Evolutionary conservation across 2,329 filamentous ascomycete species (phyloP).

Genomic region (Proliferodiscus dingleyae): DNA sequence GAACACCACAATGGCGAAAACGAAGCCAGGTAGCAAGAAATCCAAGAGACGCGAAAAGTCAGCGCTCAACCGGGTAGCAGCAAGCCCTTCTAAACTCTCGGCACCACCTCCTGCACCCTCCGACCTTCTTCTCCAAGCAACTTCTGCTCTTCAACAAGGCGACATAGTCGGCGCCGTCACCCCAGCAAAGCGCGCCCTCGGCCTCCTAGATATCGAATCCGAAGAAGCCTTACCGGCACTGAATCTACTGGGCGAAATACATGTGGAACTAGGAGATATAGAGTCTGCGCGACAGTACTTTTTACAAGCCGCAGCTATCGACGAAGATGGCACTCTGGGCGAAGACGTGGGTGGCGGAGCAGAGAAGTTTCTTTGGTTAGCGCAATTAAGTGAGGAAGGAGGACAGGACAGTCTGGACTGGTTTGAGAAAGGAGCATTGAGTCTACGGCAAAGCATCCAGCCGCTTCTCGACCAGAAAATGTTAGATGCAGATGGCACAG

Average conservation of each 20-base stretch:
- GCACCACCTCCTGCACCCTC: constrained; percentile 21
- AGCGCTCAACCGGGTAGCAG: constrained; percentile 23
- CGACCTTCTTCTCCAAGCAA: constrained; percentile 27
- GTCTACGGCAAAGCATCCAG: constrained; percentile 68
- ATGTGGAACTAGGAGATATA: constrained; percentile 54
- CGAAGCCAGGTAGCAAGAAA: constrained; percentile 30
- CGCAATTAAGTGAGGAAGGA: constrained; percentile 75
- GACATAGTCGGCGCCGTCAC: constrained; percentile 28
- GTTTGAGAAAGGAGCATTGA: constrained; percentile 66
- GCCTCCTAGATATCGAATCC: constrained; percentile 19
- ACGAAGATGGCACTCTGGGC: constrained; percentile 66
- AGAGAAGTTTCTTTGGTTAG: constrained; percentile 93
- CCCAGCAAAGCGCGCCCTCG: constrained; percentile 27
- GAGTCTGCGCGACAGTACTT: constrained; percentile 71
- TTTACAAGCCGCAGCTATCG: constrained; percentile 65
- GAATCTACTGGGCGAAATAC: constrained; percentile 33
- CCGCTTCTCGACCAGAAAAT: constrained; percentile 49
- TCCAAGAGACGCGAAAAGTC: constrained; percentile 27
- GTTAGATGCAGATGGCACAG: constrained; percentile 36
- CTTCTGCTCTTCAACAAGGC: constrained; percentile 28
- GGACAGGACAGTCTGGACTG: constrained; percentile 61
- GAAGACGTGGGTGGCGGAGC: constrained; percentile 74
- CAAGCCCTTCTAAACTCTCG: constrained; percentile 21
- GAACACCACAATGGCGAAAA: constrained; percentile 33
- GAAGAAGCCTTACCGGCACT: constrained; percentile 29